Conservation (phyloP, 1,284 basidiomycete genomes). For the Schizophyllum amplum region DNA sequence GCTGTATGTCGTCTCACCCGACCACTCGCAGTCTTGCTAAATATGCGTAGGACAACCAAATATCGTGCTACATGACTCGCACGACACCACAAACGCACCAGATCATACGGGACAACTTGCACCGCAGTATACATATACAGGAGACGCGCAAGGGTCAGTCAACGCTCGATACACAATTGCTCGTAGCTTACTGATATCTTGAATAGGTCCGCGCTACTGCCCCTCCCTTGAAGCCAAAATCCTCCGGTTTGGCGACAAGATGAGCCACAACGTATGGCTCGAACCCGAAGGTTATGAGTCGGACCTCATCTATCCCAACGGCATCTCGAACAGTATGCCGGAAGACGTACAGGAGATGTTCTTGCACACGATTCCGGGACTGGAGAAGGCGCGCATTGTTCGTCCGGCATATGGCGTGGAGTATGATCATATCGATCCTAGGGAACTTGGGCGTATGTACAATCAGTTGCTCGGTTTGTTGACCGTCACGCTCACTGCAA, state of each 20-base stretch:
- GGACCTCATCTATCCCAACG: constrained; percentile 86
- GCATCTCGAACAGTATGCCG: constrained; percentile 80
- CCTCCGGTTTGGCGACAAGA: constrained; percentile 67
- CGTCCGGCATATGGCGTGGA: constrained; percentile 88
- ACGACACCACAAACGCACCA: constrained; percentile 71
- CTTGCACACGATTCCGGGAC: constrained; percentile 76
- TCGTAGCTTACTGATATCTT: background rate
- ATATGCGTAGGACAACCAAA: constrained; percentile 53
- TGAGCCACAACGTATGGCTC: constrained; percentile 74
- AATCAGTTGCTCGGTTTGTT: constrained; percentile 2
- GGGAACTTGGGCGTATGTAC: constrained; percentile 58
- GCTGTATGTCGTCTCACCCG: constrained; percentile 24
- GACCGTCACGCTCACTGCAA: background rate
- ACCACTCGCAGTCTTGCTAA: constrained; percentile 1
- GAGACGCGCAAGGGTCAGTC: constrained; percentile 71
- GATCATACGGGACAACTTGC: constrained; percentile 66
- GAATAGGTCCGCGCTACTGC: constrained; percentile 78
- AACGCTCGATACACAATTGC: no score
- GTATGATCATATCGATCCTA: constrained; percentile 86
- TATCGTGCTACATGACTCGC: constrained; percentile 65
- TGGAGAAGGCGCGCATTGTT: constrained; percentile 78
- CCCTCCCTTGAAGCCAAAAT: constrained; percentile 88
- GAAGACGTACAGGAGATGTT: constrained; percentile 75
- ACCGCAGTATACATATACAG: constrained; percentile 76
- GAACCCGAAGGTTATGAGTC: constrained; percentile 84